phyloP scores from a whole-genome alignment of 129 eudicot species.

The Pulicaria dysenterica region DNA sequence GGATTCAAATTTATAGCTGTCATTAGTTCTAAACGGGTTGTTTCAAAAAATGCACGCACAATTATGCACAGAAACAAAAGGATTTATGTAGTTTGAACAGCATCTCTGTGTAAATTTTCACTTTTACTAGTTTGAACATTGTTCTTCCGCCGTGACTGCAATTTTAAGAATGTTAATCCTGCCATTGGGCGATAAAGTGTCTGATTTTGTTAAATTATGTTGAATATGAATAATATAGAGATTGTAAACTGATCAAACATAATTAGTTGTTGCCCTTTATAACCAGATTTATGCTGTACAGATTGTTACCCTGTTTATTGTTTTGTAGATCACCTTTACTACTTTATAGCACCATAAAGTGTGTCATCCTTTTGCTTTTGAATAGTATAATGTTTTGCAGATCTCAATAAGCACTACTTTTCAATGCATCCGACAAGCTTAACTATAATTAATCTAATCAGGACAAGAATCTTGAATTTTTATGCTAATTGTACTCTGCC shows the following conservation, averaged over 20 bases:
- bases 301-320: neutral
- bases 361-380: conserved; percentile 3
- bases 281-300: neutral
- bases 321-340: conserved; percentile 15
- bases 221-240: too few species aligned
- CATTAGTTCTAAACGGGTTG: too few species aligned
- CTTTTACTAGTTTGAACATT: too few species aligned
- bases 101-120: too few species aligned
- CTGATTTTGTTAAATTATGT: too few species aligned
- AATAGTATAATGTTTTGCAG: conserved; percentile 31
- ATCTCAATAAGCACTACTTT: conserved; percentile 34
- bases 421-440: conserved; percentile 27
- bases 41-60: too few species aligned
- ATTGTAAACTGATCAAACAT: too few species aligned
- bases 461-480: conserved; percentile 36
- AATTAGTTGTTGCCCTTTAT: too few species aligned
- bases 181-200: neutral
- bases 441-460: conserved; percentile 4
- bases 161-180: neutral
- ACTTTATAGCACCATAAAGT: conserved; percentile 2
- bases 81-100: too few species aligned
- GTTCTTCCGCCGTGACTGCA: neutral
- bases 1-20: too few species aligned
- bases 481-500: conserved; percentile 27
- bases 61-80: too few species aligned